Evolutionary conservation across 441 rosid species (phyloP).

Genomic region (Jatropha multifida): DNA sequence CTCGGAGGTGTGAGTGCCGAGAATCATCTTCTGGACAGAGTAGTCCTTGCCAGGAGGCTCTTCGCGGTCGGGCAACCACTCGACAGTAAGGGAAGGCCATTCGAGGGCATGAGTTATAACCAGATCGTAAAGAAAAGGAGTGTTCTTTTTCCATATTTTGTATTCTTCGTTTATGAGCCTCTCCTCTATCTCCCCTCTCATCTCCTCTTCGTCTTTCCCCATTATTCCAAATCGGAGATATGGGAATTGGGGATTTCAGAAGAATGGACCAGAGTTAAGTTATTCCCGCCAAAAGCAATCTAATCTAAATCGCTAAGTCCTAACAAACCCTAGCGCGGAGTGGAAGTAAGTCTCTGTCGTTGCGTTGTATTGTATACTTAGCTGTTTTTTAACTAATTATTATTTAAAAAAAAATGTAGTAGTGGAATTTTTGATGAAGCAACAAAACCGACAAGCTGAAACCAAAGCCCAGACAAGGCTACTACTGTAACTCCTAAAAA

Average conservation of each 20-base stretch:
- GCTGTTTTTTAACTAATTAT: too few species aligned
- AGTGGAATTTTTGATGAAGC: too few species aligned
- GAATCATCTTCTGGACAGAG: conserved; percentile 92
- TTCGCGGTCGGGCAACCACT: conserved; percentile 89
- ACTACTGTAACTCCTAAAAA: too few species aligned
- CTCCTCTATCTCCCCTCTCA: conserved; percentile 91
- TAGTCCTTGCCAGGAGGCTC: conserved; percentile 90
- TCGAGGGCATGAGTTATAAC: conserved; percentile 97
- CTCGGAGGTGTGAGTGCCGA: conserved; percentile 97
- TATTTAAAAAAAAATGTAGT: too few species aligned
- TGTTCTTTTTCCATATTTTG: conserved; percentile 98
- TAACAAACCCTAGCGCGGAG: too few species aligned
- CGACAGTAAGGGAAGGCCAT: conserved; percentile 98
- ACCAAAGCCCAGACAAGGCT: too few species aligned
- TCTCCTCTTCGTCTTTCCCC: conserved; percentile 95
- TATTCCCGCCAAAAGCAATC: conserved; percentile 24
- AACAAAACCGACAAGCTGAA: too few species aligned
- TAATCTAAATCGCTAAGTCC: too few species aligned
- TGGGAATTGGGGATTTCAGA: neutral
- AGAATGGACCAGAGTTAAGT: neutral
- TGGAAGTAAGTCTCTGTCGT: too few species aligned
- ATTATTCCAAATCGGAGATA: conserved; percentile 24
- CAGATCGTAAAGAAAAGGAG: conserved; percentile 91
- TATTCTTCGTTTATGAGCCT: conserved; percentile 89
- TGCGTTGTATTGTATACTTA: too few species aligned